phyloP scores from a whole-genome alignment of 2,329 filamentous ascomycete species.

The Xylaria sp. region DNA sequence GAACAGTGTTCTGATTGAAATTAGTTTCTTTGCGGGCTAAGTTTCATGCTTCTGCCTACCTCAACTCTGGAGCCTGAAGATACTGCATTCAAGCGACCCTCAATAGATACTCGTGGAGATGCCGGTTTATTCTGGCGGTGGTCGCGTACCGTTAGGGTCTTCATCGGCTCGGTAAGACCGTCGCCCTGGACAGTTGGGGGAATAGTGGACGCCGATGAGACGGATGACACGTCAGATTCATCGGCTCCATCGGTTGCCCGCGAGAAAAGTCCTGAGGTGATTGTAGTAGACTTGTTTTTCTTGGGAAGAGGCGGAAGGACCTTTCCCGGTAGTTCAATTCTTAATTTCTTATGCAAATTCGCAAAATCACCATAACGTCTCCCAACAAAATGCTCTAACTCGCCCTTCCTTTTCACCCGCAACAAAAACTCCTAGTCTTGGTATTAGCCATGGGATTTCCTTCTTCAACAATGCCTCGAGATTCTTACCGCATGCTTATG shows the following conservation, averaged over 20 bases:
- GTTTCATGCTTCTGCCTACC: constrained; percentile 33
- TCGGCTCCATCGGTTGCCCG: constrained; percentile 63
- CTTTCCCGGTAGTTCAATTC: constrained; percentile 89
- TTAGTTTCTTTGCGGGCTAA: constrained; percentile 47
- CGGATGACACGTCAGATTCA: constrained; percentile 80
- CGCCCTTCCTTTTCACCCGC: constrained; percentile 80
- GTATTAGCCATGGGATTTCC: constrained; percentile 25
- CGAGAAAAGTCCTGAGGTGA: constrained; percentile 66
- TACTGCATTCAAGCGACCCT: constrained; percentile 52
- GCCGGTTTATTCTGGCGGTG: constrained; percentile 53
- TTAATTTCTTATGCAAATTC: constrained; percentile 79
- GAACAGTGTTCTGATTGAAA: constrained; percentile 59
- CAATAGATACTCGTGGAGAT: constrained; percentile 58
- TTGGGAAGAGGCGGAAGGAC: constrained; percentile 85
- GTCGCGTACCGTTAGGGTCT: constrained; percentile 56
- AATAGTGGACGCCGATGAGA: constrained; percentile 82
- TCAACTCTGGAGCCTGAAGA: constrained; percentile 47
- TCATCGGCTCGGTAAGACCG: constrained; percentile 49
- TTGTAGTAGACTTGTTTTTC: constrained; percentile 87
- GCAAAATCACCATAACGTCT: constrained; percentile 90
- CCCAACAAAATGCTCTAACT: constrained; percentile 81
- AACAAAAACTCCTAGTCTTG: constrained; percentile 81
- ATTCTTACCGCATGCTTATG: constrained; percentile 86
- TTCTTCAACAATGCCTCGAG: neutral
- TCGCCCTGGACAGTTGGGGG: constrained; percentile 44